Percentiles rank a stretch among this genome's conserved stretches.
These are phyloP conservation scores for Rhizopus arrhizus DNA, from an alignment of 371 early-diverging fungal species.

Conservation along the genomic window DNA sequence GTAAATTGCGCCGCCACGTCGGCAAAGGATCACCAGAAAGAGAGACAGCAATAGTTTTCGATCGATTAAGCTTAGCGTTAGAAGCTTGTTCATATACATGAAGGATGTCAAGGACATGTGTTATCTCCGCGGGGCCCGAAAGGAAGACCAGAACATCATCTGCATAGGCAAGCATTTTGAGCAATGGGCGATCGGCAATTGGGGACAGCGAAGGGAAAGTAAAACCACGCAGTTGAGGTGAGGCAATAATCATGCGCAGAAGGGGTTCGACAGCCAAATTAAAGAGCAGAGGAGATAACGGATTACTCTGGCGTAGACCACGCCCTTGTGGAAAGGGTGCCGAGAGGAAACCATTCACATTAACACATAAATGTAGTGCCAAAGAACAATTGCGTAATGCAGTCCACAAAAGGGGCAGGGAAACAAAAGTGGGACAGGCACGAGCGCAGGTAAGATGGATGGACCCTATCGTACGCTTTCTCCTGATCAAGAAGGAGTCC, in stretches of 20 bases:
- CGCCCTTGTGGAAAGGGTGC: background rate
- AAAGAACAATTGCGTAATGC: background rate
- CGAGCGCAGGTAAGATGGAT: constrained; percentile 1
- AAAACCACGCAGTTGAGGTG: too few species aligned
- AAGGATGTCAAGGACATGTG: too few species aligned
- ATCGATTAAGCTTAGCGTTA: too few species aligned
- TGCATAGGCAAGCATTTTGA: too few species aligned
- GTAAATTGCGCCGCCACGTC: too few species aligned
- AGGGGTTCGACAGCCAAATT: constrained; percentile 22
- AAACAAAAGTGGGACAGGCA: background rate
- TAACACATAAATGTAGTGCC: background rate
- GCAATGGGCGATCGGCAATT: too few species aligned
- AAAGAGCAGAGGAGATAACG: constrained; percentile 16
- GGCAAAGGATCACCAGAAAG: too few species aligned
- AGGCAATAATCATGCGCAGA: background rate
- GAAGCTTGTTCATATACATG: too few species aligned
- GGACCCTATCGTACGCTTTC: constrained; percentile 12
- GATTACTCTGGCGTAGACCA: constrained; percentile 18
- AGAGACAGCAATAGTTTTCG: too few species aligned
- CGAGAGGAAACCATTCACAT: constrained; percentile 17
- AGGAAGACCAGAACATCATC: too few species aligned
- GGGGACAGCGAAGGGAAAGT: too few species aligned
- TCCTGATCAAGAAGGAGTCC: constrained; percentile 20
- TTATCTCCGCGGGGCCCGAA: too few species aligned
- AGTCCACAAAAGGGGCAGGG: background rate